Percentiles rank a stretch among this genome's conserved stretches.
Evolutionary conservation across 495 filamentous ascomycete species (phyloP).

Genomic region (Rusavskia elegans): DNA sequence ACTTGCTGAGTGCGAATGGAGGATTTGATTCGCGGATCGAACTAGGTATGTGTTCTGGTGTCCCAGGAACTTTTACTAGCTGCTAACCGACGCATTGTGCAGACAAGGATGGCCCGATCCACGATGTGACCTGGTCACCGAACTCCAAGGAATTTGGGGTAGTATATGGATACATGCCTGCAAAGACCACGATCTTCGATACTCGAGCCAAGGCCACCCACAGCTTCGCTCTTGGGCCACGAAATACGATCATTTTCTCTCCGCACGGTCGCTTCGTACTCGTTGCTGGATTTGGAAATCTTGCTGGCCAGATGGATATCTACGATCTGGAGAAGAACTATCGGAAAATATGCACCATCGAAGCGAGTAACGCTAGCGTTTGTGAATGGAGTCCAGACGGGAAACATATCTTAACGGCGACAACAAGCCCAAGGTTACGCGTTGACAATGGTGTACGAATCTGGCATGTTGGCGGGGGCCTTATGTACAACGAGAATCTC

Average conservation of each 20-base stretch:
- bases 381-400: conserved; percentile 96
- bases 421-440: conserved; percentile 81
- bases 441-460: conserved; percentile 94
- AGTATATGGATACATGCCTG: conserved; percentile 93
- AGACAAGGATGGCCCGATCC: conserved; percentile 97
- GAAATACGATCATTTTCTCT: conserved; percentile 92
- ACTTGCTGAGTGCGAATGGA: conserved; percentile 81
- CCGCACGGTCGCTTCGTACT: conserved; percentile 84
- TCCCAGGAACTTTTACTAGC: not conserved
- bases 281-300: conserved; percentile 91
- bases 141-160: conserved; percentile 95
- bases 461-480: conserved; percentile 78
- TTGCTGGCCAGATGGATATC: conserved; percentile 93
- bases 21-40: conserved; percentile 83
- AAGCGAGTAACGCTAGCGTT: conserved; percentile 86
- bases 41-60: conserved; percentile 38
- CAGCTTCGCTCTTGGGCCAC: conserved; percentile 66
- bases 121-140: conserved; percentile 95
- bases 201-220: conserved; percentile 63
- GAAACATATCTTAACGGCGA: conserved; percentile 86
- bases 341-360: conserved; percentile 79
- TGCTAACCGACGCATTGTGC: not conserved
- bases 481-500: conserved; percentile 94
- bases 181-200: conserved; percentile 96
- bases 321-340: conserved; percentile 91